Evolutionary conservation across 352 stramenopile genomes (phyloP), one percentile per base, ranked within the genome.

Genomic region (Globisporangium orthogonon): DNA sequence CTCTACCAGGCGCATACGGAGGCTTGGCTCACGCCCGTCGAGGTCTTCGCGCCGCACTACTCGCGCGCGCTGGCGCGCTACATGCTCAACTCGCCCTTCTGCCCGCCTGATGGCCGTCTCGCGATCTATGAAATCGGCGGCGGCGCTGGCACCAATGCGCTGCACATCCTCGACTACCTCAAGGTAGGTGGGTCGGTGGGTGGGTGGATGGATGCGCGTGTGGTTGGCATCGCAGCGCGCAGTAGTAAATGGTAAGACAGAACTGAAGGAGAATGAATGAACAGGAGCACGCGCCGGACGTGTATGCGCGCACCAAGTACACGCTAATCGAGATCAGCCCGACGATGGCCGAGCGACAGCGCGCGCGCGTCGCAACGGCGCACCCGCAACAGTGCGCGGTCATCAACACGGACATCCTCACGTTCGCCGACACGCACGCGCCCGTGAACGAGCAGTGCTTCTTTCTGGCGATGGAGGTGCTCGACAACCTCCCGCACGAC

Each of bases 401-500:
- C 13, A 56, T 94, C 49, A 92, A 94, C 63, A 78, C 81, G 40
- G 84, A 94, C 60, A 90, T 92, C 37, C 61, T 94, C 17, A 91
- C 73, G 11, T 89, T 86, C 59, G 69, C 74, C 15, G 78, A 91
- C 39, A 63, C 62, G n/a, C 74, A 89, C 62, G 58, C 68, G 18
- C 57, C 65, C 3, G 63, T 87, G 14, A 78, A 67, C 46, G 65
- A 74, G 13, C 63, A 70, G 58, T 94, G 83, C 62, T 91, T 91
- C 54, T 88, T 96, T 45, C 33, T 96, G 18, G 86, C 83, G 1
- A 85, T 96, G 56, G 89, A 97, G 54, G 86, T 97, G 53, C 74
- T 97, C 7, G 89, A 97, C 70, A 97, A 97, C 63, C 60, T 97
- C 35, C 89, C 87, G 40, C 89, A 97, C 58, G 89, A 97, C 74